phyloP scores from a whole-genome alignment of 352 stramenopile species.

The Globisporangium uncinulatum region DNA sequence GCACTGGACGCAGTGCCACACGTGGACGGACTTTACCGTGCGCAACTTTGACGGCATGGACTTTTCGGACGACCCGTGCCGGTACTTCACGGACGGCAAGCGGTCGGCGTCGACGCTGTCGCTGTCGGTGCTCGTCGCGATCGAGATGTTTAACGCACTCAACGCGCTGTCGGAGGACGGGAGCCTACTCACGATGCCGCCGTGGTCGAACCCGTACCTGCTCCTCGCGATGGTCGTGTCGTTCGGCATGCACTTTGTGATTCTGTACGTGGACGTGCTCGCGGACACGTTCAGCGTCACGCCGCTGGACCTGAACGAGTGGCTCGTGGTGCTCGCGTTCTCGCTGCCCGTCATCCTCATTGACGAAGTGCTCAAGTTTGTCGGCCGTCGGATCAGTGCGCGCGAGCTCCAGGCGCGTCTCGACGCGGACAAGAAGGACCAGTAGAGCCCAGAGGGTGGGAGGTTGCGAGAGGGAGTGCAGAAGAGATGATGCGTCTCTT shows the following conservation, averaged over 20 bases:
- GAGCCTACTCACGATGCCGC: conserved; percentile 89
- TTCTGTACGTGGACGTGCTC: conserved; percentile 92
- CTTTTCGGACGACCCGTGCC: conserved; percentile 87
- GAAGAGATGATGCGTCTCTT: too few relatives aligned
- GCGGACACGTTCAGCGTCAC: conserved; percentile 92
- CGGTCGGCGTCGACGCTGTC: conserved; percentile 90
- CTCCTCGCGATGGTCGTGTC: conserved; percentile 91
- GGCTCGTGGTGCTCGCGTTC: conserved; percentile 89
- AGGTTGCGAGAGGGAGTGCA: too few relatives aligned
- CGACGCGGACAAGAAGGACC: conserved; percentile 38
- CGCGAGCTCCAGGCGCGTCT: conserved; percentile 69
- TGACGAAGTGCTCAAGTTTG: conserved; percentile 93
- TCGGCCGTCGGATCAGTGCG: conserved; percentile 78
- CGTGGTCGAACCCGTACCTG: conserved; percentile 93
- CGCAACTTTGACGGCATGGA: conserved; percentile 90
- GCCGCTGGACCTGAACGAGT: conserved; percentile 89
- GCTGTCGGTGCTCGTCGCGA: conserved; percentile 91
- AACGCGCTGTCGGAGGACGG: conserved; percentile 93
- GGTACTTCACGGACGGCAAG: conserved; percentile 92
- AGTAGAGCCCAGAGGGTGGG: conserved; percentile 18
- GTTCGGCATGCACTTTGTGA: conserved; percentile 92
- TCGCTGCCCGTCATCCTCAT: conserved; percentile 92
- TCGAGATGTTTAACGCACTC: conserved; percentile 95
- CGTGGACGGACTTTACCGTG: conserved; percentile 90
- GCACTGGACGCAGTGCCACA: conserved; percentile 87